phyloP scores from a whole-genome alignment of 176 grass and related monocot genomes.

The Oryza coarctata region DNA sequence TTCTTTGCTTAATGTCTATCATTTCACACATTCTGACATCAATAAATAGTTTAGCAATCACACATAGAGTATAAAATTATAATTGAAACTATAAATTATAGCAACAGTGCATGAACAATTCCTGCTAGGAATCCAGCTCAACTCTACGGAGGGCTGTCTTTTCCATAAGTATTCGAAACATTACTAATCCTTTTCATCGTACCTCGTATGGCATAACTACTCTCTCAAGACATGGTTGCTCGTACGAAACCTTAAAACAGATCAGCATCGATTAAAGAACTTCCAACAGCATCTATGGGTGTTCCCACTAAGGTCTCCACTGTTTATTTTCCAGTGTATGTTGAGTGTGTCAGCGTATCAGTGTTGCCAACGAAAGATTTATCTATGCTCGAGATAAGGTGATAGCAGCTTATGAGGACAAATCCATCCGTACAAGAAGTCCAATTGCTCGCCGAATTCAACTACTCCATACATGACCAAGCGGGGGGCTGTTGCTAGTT shows the following conservation, averaged over 20 bases:
- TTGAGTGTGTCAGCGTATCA: conserved; percentile 11
- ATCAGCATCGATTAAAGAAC: not conserved
- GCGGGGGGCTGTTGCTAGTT: not conserved
- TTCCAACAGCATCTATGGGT: not conserved
- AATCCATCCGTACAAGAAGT: conserved; percentile 1
- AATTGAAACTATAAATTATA: no score
- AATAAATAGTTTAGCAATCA: no score
- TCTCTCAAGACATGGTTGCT: not conserved
- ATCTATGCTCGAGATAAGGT: not conserved
- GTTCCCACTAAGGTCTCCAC: not conserved
- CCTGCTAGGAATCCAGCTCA: no score
- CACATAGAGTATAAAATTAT: no score
- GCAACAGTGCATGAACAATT: no score
- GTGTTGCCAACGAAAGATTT: not conserved
- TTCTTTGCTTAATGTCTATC: no score
- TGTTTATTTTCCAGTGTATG: not conserved
- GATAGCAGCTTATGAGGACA: not conserved
- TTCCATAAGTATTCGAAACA: not conserved
- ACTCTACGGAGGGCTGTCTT: no score
- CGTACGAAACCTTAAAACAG: not conserved
- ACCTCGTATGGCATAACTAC: not conserved
- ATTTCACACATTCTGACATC: no score
- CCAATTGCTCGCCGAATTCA: conserved; percentile 9
- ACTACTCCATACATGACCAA: not conserved
- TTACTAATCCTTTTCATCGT: not conserved